Conservation (phyloP, 768 basidiomycete species). For the Hericium coralloides region DNA sequence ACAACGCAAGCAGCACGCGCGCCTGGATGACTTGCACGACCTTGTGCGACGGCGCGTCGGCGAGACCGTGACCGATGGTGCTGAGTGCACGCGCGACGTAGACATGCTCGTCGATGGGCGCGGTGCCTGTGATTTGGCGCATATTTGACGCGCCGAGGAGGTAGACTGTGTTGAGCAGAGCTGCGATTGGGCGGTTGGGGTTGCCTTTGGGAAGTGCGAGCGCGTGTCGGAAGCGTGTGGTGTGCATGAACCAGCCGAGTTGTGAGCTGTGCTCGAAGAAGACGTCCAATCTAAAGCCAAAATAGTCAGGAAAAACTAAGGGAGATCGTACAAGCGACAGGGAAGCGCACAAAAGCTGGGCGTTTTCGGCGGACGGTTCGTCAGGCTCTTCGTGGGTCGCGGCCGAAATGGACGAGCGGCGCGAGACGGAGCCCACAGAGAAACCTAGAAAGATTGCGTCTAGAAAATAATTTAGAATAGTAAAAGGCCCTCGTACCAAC, state of each 20-base stretch:
- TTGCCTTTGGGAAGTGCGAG: constrained; percentile 18
- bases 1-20: constrained; percentile 24
- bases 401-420: too few species aligned
- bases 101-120: constrained; percentile 23
- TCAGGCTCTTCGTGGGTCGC: background rate
- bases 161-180: constrained; percentile 35
- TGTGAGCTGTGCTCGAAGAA: constrained; percentile 50
- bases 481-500: too few species aligned
- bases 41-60: constrained; percentile 24
- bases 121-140: constrained; percentile 1
- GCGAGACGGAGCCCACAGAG: too few species aligned
- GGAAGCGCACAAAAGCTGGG: constrained; percentile 10
- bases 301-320: background rate
- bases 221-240: constrained; percentile 33
- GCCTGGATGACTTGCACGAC: constrained; percentile 27
- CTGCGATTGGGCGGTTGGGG: constrained; percentile 20
- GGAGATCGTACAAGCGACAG: too few species aligned
- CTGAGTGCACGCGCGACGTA: constrained; percentile 42
- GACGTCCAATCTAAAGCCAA: constrained; percentile 37
- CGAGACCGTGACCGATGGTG: constrained; percentile 31
- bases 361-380: constrained; percentile 6
- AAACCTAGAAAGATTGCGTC: too few species aligned
- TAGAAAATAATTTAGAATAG: too few species aligned
- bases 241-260: constrained; percentile 61
- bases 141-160: constrained; percentile 27